These are phyloP conservation scores for Hypoxylon sp. DNA, from an alignment of 2,329 filamentous ascomycete genomes.

Conservation along the genomic window DNA sequence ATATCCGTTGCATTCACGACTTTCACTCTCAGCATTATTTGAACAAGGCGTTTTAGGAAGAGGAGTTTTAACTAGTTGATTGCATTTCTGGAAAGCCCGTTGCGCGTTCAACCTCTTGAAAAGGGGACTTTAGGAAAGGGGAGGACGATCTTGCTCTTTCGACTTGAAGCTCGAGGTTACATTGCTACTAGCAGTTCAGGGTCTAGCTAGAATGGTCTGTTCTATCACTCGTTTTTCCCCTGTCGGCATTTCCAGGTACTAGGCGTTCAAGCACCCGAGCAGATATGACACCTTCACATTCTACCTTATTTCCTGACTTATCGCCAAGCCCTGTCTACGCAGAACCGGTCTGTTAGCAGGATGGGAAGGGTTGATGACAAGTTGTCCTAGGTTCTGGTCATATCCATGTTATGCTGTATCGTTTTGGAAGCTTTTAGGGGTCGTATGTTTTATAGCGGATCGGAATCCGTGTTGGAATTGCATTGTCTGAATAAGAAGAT, in stretches of 20 bases:
- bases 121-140: slow-evolving; percentile 10
- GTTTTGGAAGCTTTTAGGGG: slow-evolving; percentile 16
- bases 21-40: slow-evolving; percentile 37
- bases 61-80: slow-evolving; percentile 37
- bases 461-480: slow-evolving; percentile 14
- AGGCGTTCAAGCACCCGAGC: slow-evolving; percentile 21
- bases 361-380: background rate
- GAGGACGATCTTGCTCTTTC: slow-evolving; percentile 21
- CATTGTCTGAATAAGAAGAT: slow-evolving; percentile 18
- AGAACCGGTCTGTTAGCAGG: background rate
- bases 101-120: slow-evolving; percentile 10
- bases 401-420: slow-evolving; percentile 11
- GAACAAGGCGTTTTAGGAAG: slow-evolving; percentile 37
- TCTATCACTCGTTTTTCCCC: slow-evolving; percentile 26
- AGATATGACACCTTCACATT: slow-evolving; percentile 14
- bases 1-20: slow-evolving; percentile 46
- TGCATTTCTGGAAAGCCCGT: slow-evolving; percentile 36
- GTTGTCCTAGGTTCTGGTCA: slow-evolving; percentile 10
- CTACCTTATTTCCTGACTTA: background rate
- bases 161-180: slow-evolving; percentile 8
- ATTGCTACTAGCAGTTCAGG: slow-evolving; percentile 8
- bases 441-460: slow-evolving; percentile 3
- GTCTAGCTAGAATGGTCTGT: slow-evolving; percentile 21
- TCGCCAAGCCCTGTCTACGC: background rate
- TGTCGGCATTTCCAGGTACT: slow-evolving; percentile 24